Evolutionary conservation across 2,329 filamentous ascomycete species (phyloP).

Genomic region (Malbranchea cinnamomea): DNA sequence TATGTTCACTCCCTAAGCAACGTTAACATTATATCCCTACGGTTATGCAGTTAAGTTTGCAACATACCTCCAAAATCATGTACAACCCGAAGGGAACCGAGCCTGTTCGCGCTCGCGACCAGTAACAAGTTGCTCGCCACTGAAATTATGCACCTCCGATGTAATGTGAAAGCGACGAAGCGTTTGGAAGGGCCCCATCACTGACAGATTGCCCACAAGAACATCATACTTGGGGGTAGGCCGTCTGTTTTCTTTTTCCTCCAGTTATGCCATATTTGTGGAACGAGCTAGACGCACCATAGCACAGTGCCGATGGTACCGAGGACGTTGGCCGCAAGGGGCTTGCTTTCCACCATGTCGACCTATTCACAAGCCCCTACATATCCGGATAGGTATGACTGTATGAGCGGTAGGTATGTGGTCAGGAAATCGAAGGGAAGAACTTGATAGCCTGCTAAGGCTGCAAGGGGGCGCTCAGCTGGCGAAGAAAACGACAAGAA

Average conservation of each 20-base stretch:
- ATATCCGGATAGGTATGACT: no score
- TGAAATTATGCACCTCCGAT: no score
- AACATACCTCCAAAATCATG: constrained; percentile 33
- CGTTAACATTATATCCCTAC: background rate
- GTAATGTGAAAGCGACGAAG: no score
- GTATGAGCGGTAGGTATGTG: no score
- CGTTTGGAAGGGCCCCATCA: no score
- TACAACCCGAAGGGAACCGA: constrained; percentile 38
- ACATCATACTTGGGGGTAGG: constrained; percentile 45
- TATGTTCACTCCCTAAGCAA: constrained; percentile 37
- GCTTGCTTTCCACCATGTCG: constrained; percentile 13
- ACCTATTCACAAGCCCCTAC: background rate
- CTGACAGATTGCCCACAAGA: constrained; percentile 52
- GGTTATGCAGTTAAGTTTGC: background rate
- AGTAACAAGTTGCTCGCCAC: background rate
- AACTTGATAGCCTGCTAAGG: no score
- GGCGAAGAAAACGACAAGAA: no score
- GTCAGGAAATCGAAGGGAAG: no score
- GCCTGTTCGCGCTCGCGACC: constrained; percentile 14
- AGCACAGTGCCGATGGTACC: constrained; percentile 28
- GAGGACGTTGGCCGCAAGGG: constrained; percentile 24
- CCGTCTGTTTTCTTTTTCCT: constrained; percentile 46
- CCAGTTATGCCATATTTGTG: constrained; percentile 48
- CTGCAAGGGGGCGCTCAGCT: no score
- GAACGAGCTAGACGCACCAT: constrained; percentile 26